Evolutionary conservation across 176 grass and related monocot species (phyloP), one percentile per base, ranked within the genome.

Genomic region (Lolium rigidum): DNA sequence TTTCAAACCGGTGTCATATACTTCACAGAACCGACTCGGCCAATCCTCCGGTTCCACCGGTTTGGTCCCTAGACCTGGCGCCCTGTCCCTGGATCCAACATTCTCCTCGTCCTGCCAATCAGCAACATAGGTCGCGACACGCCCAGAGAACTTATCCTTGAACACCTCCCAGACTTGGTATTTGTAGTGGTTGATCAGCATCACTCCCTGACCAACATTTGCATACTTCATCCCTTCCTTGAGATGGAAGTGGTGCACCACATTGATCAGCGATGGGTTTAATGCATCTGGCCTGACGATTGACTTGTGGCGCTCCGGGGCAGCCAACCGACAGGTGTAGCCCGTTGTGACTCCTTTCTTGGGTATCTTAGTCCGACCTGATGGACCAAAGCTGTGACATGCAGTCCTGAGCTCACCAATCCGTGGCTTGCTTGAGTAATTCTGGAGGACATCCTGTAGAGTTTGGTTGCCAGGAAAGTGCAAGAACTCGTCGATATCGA

Each of bases 161-260:
- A 99, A 99, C 82, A 96, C 94, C 81, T 99, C 92, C 97, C 97
- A 99, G 25, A 90, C 97, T 85, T 99, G 97, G 71, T 96, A 99
- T 78, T 99, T 99, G 65, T 96, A 99, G 78, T 99, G 97, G 73
- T 99, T 99, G 92, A 99, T 94, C 71, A 94, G 70, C 88, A 99
- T 93, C 11, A 86, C 35, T 52, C 94, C 94, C 84, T 92, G 94
- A 9, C 87, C 94, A 70, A 99, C 79, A 80, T 99, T 96, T 38
- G 84, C 94, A 73, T 89, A 96, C 70, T 68, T 94, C 77, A 93
- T 82, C 41, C 97, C 94, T 79, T 96, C 94, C 75, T 90, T 96
- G 63, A 99, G 74, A 86, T 96, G 94, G 90, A 99, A 99, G 80
- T 99, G 97, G 44, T 99, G 97, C 88, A 99, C 97, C 60, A 94